phyloP scores from a whole-genome alignment of 2,329 filamentous ascomycete species.

The Xylariaceae sp. region DNA sequence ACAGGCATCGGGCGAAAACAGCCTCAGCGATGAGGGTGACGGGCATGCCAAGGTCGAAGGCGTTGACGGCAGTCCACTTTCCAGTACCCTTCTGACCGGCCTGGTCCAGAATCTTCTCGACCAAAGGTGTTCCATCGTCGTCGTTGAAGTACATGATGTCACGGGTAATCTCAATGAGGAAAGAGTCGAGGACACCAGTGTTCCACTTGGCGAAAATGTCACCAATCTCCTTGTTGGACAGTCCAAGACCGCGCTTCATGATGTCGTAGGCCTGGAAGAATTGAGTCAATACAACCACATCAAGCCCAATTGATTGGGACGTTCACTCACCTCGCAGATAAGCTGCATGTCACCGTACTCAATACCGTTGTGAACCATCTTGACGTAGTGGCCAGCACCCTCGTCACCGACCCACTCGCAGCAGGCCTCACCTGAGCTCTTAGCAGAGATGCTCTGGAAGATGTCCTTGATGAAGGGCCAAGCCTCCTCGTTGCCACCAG shows the following conservation, averaged over 20 bases:
- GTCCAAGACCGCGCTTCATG: conserved; percentile 93
- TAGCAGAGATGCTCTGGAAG: conserved; percentile 95
- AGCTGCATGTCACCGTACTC: conserved; percentile 99
- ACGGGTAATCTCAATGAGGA: conserved; percentile 98
- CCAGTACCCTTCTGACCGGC: conserved; percentile 99
- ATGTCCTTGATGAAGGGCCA: conserved; percentile 99
- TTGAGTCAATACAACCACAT: conserved; percentile 5
- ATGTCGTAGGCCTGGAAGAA: conserved; percentile 85
- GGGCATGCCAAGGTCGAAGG: conserved; percentile 95
- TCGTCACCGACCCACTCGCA: conserved; percentile 99
- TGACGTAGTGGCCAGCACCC: conserved; percentile 99
- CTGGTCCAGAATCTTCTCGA: conserved; percentile 98
- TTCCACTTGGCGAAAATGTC: conserved; percentile 96
- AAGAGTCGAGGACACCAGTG: conserved; percentile 96
- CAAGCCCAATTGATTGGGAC: background rate
- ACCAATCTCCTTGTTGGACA: conserved; percentile 90
- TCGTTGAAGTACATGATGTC: conserved; percentile 99
- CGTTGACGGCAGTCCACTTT: conserved; percentile 99
- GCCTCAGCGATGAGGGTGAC: conserved; percentile 97
- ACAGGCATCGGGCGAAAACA: conserved; percentile 91
- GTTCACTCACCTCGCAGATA: conserved; percentile 81
- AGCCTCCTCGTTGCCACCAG: conserved; percentile 95
- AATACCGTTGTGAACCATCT: conserved; percentile 99
- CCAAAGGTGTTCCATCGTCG: conserved; percentile 80
- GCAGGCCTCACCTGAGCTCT: conserved; percentile 95